Base-by-base conservation (phyloP, 129 eudicot genomes). In the Calendula officinalis region DNA sequence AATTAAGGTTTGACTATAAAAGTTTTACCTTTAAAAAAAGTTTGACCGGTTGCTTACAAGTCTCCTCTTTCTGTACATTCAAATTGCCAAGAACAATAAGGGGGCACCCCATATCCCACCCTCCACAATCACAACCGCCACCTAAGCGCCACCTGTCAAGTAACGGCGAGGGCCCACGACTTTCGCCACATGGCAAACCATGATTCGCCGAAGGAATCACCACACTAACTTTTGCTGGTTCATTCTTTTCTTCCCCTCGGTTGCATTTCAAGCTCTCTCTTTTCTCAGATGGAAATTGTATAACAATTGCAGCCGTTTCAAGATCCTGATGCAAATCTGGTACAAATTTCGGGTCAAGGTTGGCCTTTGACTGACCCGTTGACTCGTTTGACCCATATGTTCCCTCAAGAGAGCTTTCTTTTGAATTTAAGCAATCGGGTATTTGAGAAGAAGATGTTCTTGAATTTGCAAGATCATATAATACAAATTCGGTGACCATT, bases 41-140 rank as follows among this genome's bases (percentile, higher is more conserved):
- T 60, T 82, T 59, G 68, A 79, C 68, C 3, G 94, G 80, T 69
- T 53, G 67, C 64, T 71, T 76, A 57, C 47, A 64, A 2, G 76
- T 76, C 41, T 80, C 80, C 36, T 68, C 54, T 63, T 73, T 54
- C 60, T 61, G 74, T 44, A 77, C 33, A 55, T 69, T 56, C 6
- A 80, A 68, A 72, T 87, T 87, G 66, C 62, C 79, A 49, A 84
- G 82, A 78, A 87, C 88, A 33, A 77, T 46, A 41, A 91, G 88
- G 4, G 98, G 98, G 32, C 98, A 91, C 34, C 88, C 94, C 80
- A 87, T 78, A 60, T 91, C 98, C 98, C 98, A 91, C 10, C 98
- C 98, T 44, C 96, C 96, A 66, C 98, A 91, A 43, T 85, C 98
- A 72, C 98, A 91, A 40, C 91, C 84, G 37, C 98, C 98, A 60